Conservation (phyloP, 73 alveolate species). For the Tetrahymena thermophila region DNA sequence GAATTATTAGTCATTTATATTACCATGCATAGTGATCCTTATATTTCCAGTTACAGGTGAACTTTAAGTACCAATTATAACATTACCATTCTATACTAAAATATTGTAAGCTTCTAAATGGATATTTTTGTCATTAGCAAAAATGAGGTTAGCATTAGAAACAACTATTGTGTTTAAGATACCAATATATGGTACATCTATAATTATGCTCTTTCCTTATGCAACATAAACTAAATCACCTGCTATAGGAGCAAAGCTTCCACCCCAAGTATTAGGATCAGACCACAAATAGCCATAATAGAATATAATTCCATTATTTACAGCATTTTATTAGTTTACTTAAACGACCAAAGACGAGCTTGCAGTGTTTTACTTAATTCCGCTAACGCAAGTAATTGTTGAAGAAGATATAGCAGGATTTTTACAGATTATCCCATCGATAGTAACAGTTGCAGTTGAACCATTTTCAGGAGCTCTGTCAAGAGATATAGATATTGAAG, state of each 20-base stretch:
- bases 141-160: slow-evolving; percentile 58
- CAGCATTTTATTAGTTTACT: slow-evolving; percentile 33
- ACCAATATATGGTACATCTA: slow-evolving; percentile 53
- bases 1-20: slow-evolving; percentile 33
- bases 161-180: slow-evolving; percentile 48
- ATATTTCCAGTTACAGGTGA: slow-evolving; percentile 54
- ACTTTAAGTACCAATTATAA: slow-evolving; percentile 72
- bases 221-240: slow-evolving; percentile 60
- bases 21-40: slow-evolving; percentile 65
- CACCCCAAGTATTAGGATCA: slow-evolving; percentile 66
- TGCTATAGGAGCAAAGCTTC: slow-evolving; percentile 58
- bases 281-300: slow-evolving; percentile 56
- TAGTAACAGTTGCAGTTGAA: slow-evolving; percentile 15
- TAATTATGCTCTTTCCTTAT: slow-evolving; percentile 46
- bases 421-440: slow-evolving; percentile 58
- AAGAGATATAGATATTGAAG: slow-evolving; percentile 4
- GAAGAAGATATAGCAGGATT: slow-evolving; percentile 11
- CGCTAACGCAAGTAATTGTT: slow-evolving; percentile 38
- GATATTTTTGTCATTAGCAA: slow-evolving; percentile 48
- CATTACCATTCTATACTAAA: slow-evolving; percentile 52
- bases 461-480: slow-evolving; percentile 9
- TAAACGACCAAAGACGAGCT: background rate
- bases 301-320: slow-evolving; percentile 37
- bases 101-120: slow-evolving; percentile 67
- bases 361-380: slow-evolving; percentile 22